Evolutionary conservation across 345 rosid genomes (phyloP), one percentile per base, ranked within the genome.

Genomic region (Gynandropsis gynandra): DNA sequence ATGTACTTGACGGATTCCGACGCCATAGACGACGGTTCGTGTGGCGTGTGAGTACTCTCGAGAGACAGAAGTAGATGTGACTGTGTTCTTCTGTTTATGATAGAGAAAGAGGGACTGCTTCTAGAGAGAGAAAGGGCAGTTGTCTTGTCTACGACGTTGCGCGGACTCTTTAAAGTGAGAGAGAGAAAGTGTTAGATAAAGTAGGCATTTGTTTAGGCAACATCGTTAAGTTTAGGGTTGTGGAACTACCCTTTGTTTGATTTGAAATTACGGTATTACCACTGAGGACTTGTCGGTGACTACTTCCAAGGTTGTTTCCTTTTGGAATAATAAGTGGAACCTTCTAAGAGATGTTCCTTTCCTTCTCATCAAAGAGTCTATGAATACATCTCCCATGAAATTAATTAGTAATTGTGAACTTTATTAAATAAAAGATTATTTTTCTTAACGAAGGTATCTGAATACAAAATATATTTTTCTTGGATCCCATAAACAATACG

Each of bases 1-100:
- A 14, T 47, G 48, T 78, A 73, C 80, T 86, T 89, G 7, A 71
- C 32, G 43, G 74, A 61, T 46, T 80, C 84, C 41, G 63, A 57
- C 15, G 84, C 78, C 95, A 86, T 86, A 2, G 16, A 35, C 15
- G 47, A 29, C 7, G 38, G 38, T 35, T 35, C 8, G 10, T 35
- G 10, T 8, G 63, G 59, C 43, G 49, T 50, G 54, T 51, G 59
- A 55, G 1, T 14, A 31, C 50, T 33, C 42, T 44, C 33, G 20
- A 12, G 34, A 5, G 12, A 15, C 14, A 1, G 15, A 24, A 16
- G 10, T 54, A 10, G 9, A 14, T 15, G 43, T 8, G 19, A 54
- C 31, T 47, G 12, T 47, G 24, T 9, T 46, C 21, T 21, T 37
- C 7, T 15, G 21, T 60, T 20, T 46, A 35, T 11, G 39, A 42